Base-by-base conservation (phyloP, 495 filamentous ascomycete species). In the Patellaria atrata region DNA sequence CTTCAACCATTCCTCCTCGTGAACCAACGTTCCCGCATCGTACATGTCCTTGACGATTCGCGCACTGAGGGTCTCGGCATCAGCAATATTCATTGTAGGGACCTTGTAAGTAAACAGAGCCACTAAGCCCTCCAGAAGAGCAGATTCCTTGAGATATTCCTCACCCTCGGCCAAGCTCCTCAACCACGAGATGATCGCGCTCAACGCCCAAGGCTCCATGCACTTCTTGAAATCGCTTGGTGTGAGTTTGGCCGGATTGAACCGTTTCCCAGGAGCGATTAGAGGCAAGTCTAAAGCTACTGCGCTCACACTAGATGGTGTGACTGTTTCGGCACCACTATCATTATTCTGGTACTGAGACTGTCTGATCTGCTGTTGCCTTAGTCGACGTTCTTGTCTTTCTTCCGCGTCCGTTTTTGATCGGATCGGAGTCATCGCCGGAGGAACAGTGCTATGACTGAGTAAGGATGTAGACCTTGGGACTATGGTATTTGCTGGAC, bases 1-100 rank as follows among this genome's bases (percentile, higher is more conserved):
- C 53, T 92, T 94, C 39, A 99, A 80, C 89, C 89, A 99, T 60
- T 99, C 89, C 52, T 99, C 89, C 19, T 94, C 87, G 14, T 78
- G 76, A 6, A 92, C 63, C 24, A 99, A 55, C 9, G 79, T 79
- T 15, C 76, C 83, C 27, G 77, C 73, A 2, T 68, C 62, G 34
- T 84, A 66, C 84, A 99, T 92, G 22, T 77, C 71, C 23, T 70
- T 63, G 1, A 94, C 80, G 1, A 94, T 81, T 31, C 70, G 73
- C 27, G 74, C 68, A 29, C 80, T 79, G 14, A 99, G 63, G 5
- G 77, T 76, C 52, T 99, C 89, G 1, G 91, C 91, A 64, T 96
- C 89, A 2, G 89, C 85, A 28, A 84, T 85, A 48, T 99, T 96
- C 89, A 99, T 96, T 0, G 87, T 99, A 1, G 91, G 85, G 2